phyloP scores from a whole-genome alignment of 768 basidiomycete genomes.

The Mycena sanguinolenta region DNA sequence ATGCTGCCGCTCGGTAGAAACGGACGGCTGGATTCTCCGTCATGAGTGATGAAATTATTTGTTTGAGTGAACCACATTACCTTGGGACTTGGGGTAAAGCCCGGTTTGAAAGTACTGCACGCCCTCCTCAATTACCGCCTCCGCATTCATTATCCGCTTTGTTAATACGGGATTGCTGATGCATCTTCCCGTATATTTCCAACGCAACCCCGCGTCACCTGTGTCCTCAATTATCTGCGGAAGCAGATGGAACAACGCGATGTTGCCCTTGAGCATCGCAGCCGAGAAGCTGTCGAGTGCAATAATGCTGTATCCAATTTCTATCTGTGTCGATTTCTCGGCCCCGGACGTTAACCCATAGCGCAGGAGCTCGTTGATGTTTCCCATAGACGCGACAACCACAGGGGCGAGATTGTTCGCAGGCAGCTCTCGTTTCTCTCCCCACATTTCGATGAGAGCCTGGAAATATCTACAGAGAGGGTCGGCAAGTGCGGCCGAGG shows the following conservation, averaged over 20 bases:
- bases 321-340: neutral
- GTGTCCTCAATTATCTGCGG: slow-evolving; percentile 1
- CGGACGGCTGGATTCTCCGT: neutral
- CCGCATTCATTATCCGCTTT: too few species aligned
- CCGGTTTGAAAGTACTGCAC: too few species aligned
- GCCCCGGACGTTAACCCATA: neutral
- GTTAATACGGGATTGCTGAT: too few species aligned
- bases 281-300: neutral
- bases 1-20: slow-evolving; percentile 6
- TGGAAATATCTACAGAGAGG: slow-evolving; percentile 10
- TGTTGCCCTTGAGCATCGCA: slow-evolving; percentile 1
- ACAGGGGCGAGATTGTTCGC: neutral
- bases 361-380: slow-evolving; percentile 6
- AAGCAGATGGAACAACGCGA: neutral
- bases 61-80: too few species aligned
- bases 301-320: neutral
- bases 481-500: neutral
- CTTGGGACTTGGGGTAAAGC: too few species aligned
- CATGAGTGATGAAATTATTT: too few species aligned
- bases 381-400: neutral
- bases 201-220: slow-evolving; percentile 3
- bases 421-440: neutral
- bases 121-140: too few species aligned
- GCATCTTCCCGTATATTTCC: too few species aligned
- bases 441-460: neutral